phyloP scores from a whole-genome alignment of 2,329 filamentous ascomycete species.

The Aureobasidium namibiae region DNA sequence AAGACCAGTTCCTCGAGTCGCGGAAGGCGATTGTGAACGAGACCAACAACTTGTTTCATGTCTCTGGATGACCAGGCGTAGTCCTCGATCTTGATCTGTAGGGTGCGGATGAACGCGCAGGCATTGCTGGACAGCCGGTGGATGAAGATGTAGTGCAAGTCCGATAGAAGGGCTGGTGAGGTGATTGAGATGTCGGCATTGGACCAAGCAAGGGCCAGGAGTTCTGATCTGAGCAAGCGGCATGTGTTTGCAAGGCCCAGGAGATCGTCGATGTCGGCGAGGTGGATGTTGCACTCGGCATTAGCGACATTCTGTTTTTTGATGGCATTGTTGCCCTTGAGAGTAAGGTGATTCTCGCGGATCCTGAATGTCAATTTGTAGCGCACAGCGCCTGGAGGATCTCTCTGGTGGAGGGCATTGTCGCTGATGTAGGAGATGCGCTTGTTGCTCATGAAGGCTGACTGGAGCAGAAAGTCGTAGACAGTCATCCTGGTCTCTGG shows the following conservation, averaged over 20 bases:
- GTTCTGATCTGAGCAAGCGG: not conserved
- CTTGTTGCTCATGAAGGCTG: too few relatives aligned
- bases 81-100: not conserved
- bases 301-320: too few relatives aligned
- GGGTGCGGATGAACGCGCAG: not conserved
- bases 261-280: not conserved
- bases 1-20: not conserved
- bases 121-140: not conserved
- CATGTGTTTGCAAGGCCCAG: not conserved
- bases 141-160: not conserved
- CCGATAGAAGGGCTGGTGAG: not conserved
- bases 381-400: too few relatives aligned
- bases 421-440: too few relatives aligned
- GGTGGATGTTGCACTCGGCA: not conserved
- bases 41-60: not conserved
- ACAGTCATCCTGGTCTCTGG: not conserved
- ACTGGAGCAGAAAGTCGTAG: too few relatives aligned
- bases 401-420: too few relatives aligned
- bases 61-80: not conserved
- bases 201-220: not conserved
- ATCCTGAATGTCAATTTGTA: too few relatives aligned
- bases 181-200: not conserved
- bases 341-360: too few relatives aligned
- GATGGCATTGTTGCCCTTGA: too few relatives aligned
- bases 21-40: not conserved